Base-by-base conservation (phyloP, 2,329 filamentous ascomycete species). In the Westerdykella ornata region DNA sequence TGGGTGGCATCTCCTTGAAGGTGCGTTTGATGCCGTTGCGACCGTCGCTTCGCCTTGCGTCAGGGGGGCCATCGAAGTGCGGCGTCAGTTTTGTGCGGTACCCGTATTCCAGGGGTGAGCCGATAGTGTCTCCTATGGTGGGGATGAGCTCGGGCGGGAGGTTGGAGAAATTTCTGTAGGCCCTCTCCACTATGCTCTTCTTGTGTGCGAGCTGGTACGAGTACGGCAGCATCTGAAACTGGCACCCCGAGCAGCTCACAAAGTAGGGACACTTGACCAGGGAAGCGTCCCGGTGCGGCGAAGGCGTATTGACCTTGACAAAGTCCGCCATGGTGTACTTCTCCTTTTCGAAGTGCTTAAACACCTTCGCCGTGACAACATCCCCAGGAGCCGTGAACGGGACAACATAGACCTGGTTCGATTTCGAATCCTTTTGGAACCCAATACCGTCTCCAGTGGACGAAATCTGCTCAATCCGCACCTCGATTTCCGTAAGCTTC, bases 1-100 rank as follows among this genome's bases (percentile, higher is more conserved):
- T 87, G 2, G 84, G 77, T 0, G 92, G 92, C 3, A 85, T 75
- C 42, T 75, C 72, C 12, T 75, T 68, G 53, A 85, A 84, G 39
- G 68, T 69, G 43, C 74, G 72, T 58, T 74, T 74, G 44, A 72
- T 71, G 44, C 76, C 72, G 44, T 76, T 66, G 41, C 68, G 56
- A 44, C 70, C 68, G 46, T 73, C 67, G 53, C 72, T 59, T 53
- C 69, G 42, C 57, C 67, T 56, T 56, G 73, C 63, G 43, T 70
- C 66, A 17, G 80, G 78, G 1, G 88, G 86, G 0, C 80, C 85
- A 60, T 94, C 85, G 61, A 97, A 98, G 67, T 98, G 92, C 19
- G 92, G 92, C 14, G 92, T 98, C 51, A 98, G 76, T 69, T 98
- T 98, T 15, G 92, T 98, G 40, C 92, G 81, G 72, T 98, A 98